Percentiles rank a stretch among this genome's conserved stretches.
Conservation (phyloP, 2,329 filamentous ascomycete species). For the Cryoendolithus antarcticus region DNA sequence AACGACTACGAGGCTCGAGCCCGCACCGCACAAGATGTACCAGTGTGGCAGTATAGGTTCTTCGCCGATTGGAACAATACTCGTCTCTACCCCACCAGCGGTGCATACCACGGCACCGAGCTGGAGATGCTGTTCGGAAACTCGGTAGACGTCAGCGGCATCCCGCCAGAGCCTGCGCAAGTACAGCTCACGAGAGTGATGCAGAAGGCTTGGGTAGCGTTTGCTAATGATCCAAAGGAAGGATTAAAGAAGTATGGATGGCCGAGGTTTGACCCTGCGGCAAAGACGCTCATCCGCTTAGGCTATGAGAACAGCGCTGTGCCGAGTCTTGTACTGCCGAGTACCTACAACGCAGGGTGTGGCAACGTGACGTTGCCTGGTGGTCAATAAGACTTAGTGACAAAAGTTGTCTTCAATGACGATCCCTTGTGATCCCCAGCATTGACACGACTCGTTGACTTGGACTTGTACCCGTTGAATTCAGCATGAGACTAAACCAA, state of each 20-base stretch:
- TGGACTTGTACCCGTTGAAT: no score
- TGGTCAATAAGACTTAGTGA: no score
- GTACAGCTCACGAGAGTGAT: slow-evolving; percentile 12
- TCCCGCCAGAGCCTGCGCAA: slow-evolving; percentile 3
- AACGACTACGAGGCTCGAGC: slow-evolving; percentile 28
- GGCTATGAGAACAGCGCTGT: slow-evolving; percentile 15
- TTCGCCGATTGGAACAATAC: slow-evolving; percentile 39
- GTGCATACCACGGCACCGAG: slow-evolving; percentile 35
- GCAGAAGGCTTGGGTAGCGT: slow-evolving; percentile 19
- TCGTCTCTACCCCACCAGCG: slow-evolving; percentile 32
- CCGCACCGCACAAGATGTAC: slow-evolving; percentile 23
- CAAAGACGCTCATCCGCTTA: slow-evolving; percentile 16
- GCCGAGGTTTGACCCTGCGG: slow-evolving; percentile 20
- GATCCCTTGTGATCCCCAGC: no score
- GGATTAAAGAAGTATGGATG: slow-evolving; percentile 23
- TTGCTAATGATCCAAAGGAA: slow-evolving; percentile 19
- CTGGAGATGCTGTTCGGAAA: slow-evolving; percentile 21
- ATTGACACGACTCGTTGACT: no score
- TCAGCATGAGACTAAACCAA: no score
- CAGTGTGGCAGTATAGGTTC: slow-evolving; percentile 37
- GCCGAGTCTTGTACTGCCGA: slow-evolving; percentile 16
- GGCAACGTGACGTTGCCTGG: no score
- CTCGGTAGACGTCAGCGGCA: slow-evolving; percentile 16
- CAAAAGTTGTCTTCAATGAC: no score
- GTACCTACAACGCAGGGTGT: background rate